Conservation (phyloP, 495 filamentous ascomycete genomes). For the Neurospora hispaniola region DNA sequence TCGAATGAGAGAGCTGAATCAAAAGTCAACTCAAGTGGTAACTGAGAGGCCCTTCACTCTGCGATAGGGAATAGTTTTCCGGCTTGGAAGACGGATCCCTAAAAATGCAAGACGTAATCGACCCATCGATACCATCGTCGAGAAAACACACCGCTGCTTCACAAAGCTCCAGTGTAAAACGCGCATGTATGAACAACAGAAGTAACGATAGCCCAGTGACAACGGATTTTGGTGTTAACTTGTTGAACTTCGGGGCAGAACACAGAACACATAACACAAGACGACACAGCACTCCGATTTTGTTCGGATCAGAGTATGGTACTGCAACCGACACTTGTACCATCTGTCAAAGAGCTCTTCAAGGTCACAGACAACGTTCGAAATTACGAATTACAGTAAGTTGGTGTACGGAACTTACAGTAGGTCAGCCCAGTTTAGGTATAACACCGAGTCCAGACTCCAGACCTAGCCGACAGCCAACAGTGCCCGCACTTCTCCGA, state of each 20-base stretch:
- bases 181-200: background rate
- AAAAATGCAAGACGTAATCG: background rate
- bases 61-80: background rate
- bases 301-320: background rate
- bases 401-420: no score
- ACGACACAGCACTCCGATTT: background rate
- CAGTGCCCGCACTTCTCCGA: background rate
- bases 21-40: background rate
- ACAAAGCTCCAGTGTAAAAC: background rate
- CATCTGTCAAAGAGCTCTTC: background rate
- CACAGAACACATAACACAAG: background rate
- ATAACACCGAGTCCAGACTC: background rate
- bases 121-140: background rate
- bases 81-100: background rate
- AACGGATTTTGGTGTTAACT: background rate
- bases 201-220: background rate
- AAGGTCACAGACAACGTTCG: background rate
- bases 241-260: no score
- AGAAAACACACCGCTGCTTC: background rate
- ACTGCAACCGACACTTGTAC: background rate
- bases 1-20: background rate
- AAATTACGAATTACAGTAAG: background rate
- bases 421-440: background rate
- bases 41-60: background rate
- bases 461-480: background rate